A percentile compares a stretch with the other conserved stretches of the same genome.
Conservation (phyloP, 208 protist species). For the Leishmania tropica region DNA sequence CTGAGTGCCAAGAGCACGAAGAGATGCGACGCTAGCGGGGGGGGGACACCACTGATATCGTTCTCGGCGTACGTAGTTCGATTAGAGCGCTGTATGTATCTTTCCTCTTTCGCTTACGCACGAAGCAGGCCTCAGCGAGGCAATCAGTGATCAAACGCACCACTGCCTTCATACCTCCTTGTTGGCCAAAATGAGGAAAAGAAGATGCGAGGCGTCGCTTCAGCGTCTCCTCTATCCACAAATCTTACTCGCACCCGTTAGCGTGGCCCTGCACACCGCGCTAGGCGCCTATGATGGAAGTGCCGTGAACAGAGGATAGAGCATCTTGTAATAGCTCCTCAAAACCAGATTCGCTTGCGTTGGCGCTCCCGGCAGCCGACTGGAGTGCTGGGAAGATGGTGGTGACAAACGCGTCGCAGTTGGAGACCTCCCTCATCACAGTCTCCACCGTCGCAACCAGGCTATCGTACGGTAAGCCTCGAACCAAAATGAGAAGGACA, state of each 20-base stretch:
- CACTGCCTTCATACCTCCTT: background rate
- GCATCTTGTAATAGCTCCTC: conserved; percentile 45
- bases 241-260: conserved; percentile 1
- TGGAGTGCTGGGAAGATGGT: conserved; percentile 30
- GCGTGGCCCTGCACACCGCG: background rate
- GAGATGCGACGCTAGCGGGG: background rate
- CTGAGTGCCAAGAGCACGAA: background rate
- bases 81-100: background rate
- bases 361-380: conserved; percentile 3
- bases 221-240: background rate
- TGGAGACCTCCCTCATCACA: conserved; percentile 22
- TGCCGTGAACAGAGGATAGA: conserved; percentile 37
- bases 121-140: background rate
- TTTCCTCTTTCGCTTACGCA: background rate
- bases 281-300: conserved; percentile 31
- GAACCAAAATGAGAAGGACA: conserved; percentile 27
- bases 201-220: background rate
- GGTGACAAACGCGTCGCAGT: conserved; percentile 20
- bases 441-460: conserved; percentile 20
- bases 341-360: conserved; percentile 24
- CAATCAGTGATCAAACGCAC: background rate
- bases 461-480: conserved; percentile 12
- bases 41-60: background rate
- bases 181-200: background rate
- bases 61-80: background rate